Percentiles rank a stretch among this genome's conserved stretches.
These are phyloP conservation scores for Hypomontagnella submonticulosa DNA, from an alignment of 495 filamentous ascomycete species.

Conservation along the genomic window DNA sequence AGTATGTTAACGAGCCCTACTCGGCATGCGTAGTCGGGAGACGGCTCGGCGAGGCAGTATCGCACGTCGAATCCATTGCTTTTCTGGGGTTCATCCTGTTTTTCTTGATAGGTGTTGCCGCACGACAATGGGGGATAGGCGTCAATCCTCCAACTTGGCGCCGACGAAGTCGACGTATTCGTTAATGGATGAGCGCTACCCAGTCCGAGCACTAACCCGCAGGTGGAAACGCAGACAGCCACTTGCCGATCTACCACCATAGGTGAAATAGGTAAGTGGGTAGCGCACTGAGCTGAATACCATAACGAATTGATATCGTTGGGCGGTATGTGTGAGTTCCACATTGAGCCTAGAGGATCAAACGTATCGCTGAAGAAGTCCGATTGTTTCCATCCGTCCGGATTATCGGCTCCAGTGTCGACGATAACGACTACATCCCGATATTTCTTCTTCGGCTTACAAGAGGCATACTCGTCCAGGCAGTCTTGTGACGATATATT, in stretches of 20 bases:
- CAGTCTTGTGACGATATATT: constrained; percentile 4
- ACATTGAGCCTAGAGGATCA: neutral
- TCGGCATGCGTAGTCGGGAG: constrained; percentile 6
- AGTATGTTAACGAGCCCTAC: constrained; percentile 19
- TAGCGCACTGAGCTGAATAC: constrained; percentile 35
- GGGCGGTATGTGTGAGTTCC: constrained; percentile 16
- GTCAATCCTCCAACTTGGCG: neutral
- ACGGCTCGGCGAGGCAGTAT: constrained; percentile 13
- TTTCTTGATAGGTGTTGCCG: neutral
- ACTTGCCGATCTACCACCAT: neutral
- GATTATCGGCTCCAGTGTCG: constrained; percentile 14
- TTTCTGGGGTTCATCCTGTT: neutral
- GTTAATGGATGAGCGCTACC: neutral
- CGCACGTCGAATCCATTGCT: neutral
- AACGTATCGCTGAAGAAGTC: constrained; percentile 10
- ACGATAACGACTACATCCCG: constrained; percentile 26
- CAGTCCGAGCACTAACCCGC: neutral
- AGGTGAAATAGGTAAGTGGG: neutral
- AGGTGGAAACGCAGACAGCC: neutral
- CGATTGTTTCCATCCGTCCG: constrained; percentile 18
- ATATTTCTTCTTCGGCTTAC: constrained; percentile 23
- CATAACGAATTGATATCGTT: constrained; percentile 26
- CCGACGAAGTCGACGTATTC: neutral
- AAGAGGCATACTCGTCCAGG: constrained; percentile 19
- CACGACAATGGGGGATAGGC: neutral